Conservation (phyloP, 805 yeast genomes). For the Barnettozyma siamensis region DNA sequence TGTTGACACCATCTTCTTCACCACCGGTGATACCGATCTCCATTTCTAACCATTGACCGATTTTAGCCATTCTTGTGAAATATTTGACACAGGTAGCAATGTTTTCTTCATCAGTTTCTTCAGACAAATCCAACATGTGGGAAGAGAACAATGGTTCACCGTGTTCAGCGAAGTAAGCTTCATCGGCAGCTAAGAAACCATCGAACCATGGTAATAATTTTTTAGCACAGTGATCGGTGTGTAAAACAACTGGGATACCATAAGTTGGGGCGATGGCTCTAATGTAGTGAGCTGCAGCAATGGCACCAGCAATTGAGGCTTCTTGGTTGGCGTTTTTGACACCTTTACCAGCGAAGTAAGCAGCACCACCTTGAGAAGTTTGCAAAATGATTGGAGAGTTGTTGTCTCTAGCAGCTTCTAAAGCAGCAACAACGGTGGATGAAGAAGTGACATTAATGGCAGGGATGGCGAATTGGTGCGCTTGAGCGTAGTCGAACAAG, state of each 20-base stretch:
- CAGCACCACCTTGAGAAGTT: constrained; percentile 99
- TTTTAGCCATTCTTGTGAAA: constrained; percentile 88
- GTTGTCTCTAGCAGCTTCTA: constrained; percentile 95
- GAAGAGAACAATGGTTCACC: constrained; percentile 98
- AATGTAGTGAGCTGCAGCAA: constrained; percentile 98
- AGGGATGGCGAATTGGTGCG: constrained; percentile 92
- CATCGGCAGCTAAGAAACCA: constrained; percentile 96
- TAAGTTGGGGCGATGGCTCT: constrained; percentile 94
- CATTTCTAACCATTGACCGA: constrained; percentile 98
- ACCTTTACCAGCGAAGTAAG: constrained; percentile 99
- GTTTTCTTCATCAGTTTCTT: constrained; percentile 95
- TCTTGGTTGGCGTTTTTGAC: constrained; percentile 86
- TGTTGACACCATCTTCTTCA: constrained; percentile 99
- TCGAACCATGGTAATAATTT: constrained; percentile 98
- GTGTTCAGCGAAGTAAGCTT: constrained; percentile 76
- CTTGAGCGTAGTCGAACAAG: constrained; percentile 89
- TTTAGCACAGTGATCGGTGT: constrained; percentile 98
- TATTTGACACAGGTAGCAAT: constrained; percentile 90
- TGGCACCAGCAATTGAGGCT: constrained; percentile 90
- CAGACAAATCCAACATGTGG: constrained; percentile 97
- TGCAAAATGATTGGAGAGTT: constrained; percentile 94
- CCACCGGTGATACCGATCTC: constrained; percentile 99
- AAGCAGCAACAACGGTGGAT: constrained; percentile 93
- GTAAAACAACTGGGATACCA: constrained; percentile 94
- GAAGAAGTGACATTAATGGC: constrained; percentile 98